Conservation (phyloP, 2,329 filamentous ascomycete species). For the Arthroderma sp. region DNA sequence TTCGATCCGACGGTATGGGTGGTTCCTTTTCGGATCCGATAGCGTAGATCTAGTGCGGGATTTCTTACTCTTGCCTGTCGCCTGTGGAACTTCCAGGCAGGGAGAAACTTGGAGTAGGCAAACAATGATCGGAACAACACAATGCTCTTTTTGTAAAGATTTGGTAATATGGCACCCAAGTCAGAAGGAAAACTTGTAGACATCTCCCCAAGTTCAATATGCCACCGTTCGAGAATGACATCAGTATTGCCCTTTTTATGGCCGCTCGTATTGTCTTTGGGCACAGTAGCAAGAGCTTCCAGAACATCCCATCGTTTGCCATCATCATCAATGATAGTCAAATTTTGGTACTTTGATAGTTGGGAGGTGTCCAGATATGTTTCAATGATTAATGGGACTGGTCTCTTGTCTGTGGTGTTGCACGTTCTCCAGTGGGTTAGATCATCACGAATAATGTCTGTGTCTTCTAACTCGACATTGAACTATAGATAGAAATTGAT, state of each 20-base stretch:
- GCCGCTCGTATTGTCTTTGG: slow-evolving; percentile 12
- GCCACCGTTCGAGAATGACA: slow-evolving; percentile 84
- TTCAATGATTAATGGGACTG: slow-evolving; percentile 78
- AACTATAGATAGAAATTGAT: slow-evolving; percentile 46
- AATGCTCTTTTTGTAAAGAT: slow-evolving; percentile 93
- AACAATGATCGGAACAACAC: slow-evolving; percentile 86
- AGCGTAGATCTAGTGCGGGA: slow-evolving; percentile 58
- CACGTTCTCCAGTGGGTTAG: slow-evolving; percentile 69
- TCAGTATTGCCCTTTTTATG: slow-evolving; percentile 40
- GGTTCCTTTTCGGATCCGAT: slow-evolving; percentile 57
- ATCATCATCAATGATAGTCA: slow-evolving; percentile 76
- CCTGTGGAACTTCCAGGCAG: slow-evolving; percentile 74
- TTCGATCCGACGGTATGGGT: slow-evolving; percentile 37
- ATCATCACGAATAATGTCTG: slow-evolving; percentile 72
- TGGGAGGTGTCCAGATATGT: slow-evolving; percentile 71
- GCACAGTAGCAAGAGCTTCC: slow-evolving; percentile 60
- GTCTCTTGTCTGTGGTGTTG: slow-evolving; percentile 62
- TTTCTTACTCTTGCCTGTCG: slow-evolving; percentile 55
- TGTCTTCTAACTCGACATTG: slow-evolving; percentile 87
- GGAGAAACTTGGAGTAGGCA: slow-evolving; percentile 66
- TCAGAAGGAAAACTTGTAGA: slow-evolving; percentile 27
- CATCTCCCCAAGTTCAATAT: slow-evolving; percentile 60
- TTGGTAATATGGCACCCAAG: slow-evolving; percentile 54
- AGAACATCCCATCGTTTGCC: slow-evolving; percentile 88
- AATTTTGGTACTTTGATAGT: slow-evolving; percentile 68